Conservation (phyloP, 2,329 filamentous ascomycete genomes). For the Exophiala viscosa region DNA sequence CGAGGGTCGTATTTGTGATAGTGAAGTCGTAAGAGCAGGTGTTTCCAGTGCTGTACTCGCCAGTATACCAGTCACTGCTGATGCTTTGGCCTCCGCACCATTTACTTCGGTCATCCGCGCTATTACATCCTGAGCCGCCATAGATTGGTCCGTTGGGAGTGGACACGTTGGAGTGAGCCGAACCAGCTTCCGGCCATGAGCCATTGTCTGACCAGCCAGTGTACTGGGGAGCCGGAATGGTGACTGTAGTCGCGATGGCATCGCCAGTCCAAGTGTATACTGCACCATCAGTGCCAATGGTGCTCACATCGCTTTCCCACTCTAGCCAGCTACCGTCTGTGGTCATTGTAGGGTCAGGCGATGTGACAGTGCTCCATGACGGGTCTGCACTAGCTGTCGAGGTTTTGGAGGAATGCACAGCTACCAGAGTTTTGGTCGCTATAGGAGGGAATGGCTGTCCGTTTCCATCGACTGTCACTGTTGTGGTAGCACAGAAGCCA, state of each 20-base stretch:
- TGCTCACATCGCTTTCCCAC: constrained; percentile 10
- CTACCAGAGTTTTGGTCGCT: background rate
- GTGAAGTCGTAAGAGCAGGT: constrained; percentile 21
- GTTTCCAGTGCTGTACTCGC: constrained; percentile 17
- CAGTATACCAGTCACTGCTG: constrained; percentile 13
- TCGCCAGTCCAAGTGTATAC: constrained; percentile 16
- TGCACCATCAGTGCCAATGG: constrained; percentile 11
- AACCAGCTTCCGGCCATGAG: constrained; percentile 10
- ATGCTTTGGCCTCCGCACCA: constrained; percentile 21
- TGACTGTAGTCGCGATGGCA: background rate
- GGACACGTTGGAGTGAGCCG: constrained; percentile 13
- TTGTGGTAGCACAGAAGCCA: constrained; percentile 9
- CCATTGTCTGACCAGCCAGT: constrained; percentile 1
- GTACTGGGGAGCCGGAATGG: constrained; percentile 4
- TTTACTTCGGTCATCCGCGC: constrained; percentile 12
- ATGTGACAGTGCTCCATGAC: background rate
- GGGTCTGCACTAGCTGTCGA: background rate
- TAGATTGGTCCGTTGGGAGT: constrained; percentile 1
- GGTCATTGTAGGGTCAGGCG: background rate
- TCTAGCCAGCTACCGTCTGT: constrained; percentile 3
- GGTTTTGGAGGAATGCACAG: background rate
- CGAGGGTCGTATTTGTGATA: constrained; percentile 22
- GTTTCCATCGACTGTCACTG: constrained; percentile 7
- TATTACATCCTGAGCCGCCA: constrained; percentile 10
- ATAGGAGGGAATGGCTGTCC: constrained; percentile 1